Evolutionary conservation across 208 protist genomes (phyloP).

Genomic region (Leishmania mexicana): DNA sequence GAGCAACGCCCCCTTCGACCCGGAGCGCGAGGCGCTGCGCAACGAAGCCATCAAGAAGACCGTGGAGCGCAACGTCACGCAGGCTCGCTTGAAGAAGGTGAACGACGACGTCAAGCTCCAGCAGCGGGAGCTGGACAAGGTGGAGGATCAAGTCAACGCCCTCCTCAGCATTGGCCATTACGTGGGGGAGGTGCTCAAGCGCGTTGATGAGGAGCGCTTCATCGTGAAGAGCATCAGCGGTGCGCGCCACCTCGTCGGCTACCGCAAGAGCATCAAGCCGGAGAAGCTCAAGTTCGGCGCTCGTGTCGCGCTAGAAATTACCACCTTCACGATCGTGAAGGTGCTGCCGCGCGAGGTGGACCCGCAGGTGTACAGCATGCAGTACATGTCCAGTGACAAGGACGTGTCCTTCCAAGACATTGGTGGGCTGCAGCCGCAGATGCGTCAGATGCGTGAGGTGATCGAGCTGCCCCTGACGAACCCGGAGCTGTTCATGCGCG

Average conservation of each 20-base stretch:
- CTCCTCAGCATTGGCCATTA: constrained; percentile 99
- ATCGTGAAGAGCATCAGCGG: constrained; percentile 99
- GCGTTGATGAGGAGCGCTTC: constrained; percentile 93
- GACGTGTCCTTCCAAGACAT: constrained; percentile 95
- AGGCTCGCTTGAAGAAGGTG: constrained; percentile 51
- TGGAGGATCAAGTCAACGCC: constrained; percentile 98
- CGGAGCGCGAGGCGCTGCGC: constrained; percentile 59
- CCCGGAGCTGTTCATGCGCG: constrained; percentile 98
- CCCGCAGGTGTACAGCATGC: constrained; percentile 99
- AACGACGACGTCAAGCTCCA: constrained; percentile 57
- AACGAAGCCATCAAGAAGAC: constrained; percentile 67
- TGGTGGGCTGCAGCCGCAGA: constrained; percentile 98
- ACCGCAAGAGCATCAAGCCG: constrained; percentile 95
- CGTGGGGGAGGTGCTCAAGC: constrained; percentile 98
- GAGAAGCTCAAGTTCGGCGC: constrained; percentile 94
- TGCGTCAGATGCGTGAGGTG: constrained; percentile 99
- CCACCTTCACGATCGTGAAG: constrained; percentile 99
- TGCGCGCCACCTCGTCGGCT: constrained; percentile 99
- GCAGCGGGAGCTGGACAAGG: constrained; percentile 94
- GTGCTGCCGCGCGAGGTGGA: constrained; percentile 99
- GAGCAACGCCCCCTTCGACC: constrained; percentile 48
- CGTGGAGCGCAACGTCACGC: constrained; percentile 54
- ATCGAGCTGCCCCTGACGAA: constrained; percentile 99
- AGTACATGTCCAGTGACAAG: constrained; percentile 95
- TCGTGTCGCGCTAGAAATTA: constrained; percentile 99